A percentile compares a stretch with the other conserved stretches of the same genome.
phyloP scores from a whole-genome alignment of 2,329 filamentous ascomycete genomes.

The Alternaria brassicae region DNA sequence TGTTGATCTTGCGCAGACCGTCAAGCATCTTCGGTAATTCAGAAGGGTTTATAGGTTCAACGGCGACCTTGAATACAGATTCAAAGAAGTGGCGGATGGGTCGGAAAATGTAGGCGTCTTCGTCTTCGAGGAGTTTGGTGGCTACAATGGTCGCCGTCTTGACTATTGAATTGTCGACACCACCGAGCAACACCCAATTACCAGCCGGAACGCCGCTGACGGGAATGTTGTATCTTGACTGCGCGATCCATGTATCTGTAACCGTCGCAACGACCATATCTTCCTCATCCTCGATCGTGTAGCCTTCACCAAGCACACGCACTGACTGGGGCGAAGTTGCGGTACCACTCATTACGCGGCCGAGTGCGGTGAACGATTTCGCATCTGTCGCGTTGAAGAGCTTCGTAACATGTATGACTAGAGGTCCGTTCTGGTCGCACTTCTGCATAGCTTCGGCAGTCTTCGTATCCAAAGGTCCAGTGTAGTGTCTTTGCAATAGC shows the following conservation, averaged over 20 bases:
- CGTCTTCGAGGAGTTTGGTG: slow-evolving; percentile 79
- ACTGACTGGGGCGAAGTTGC: slow-evolving; percentile 82
- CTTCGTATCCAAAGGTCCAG: slow-evolving; percentile 83
- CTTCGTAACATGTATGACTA: slow-evolving; percentile 93
- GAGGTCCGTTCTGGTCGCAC: slow-evolving; percentile 87
- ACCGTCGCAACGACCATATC: slow-evolving; percentile 92
- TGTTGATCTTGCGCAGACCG: slow-evolving; percentile 94
- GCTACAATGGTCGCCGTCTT: slow-evolving; percentile 93
- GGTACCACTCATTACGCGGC: slow-evolving; percentile 90
- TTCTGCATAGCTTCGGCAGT: slow-evolving; percentile 79
- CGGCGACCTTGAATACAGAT: slow-evolving; percentile 95
- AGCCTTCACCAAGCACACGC: slow-evolving; percentile 91
- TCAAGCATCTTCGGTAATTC: slow-evolving; percentile 99
- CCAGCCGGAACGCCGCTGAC: slow-evolving; percentile 92
- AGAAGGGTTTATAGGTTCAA: slow-evolving; percentile 97
- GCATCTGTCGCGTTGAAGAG: slow-evolving; percentile 90
- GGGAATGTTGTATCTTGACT: slow-evolving; percentile 91
- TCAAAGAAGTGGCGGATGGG: slow-evolving; percentile 95
- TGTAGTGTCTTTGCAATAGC: slow-evolving; percentile 87
- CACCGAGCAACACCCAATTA: slow-evolving; percentile 89
- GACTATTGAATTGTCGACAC: slow-evolving; percentile 96
- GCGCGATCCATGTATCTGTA: slow-evolving; percentile 84
- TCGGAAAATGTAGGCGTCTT: slow-evolving; percentile 94
- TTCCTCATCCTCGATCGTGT: slow-evolving; percentile 96
- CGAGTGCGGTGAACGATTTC: slow-evolving; percentile 88